Base-by-base conservation (phyloP, 805 yeast species). In the Ogataea ganodermae region DNA sequence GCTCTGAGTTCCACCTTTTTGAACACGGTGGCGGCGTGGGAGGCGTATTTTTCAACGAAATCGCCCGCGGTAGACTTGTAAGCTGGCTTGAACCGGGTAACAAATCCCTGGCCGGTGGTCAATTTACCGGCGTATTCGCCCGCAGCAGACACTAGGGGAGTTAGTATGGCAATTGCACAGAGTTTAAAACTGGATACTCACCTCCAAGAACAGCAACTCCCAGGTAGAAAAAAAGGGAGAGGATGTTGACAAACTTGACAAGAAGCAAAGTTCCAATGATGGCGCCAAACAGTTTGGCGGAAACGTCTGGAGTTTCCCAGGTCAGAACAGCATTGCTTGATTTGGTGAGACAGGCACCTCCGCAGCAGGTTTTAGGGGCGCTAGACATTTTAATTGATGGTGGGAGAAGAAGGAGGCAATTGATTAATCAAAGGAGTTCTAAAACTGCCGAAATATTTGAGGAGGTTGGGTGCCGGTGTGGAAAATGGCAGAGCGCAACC, bases 101-200 rank as follows among this genome's bases (percentile, higher is more conserved):
- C 84, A 53, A 91, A 75, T 16, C 97, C 97, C 62, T 76, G 73
- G 55, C 96, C 96, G 42, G 87, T 76, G 56, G 85, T 69, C 35
- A 81, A 59, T 63, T 85, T 85, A 52, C 96, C 86, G 48, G 76
- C 74, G 62, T 83, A 86, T 73, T 91, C 97, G 46, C 84, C 86
- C 47, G 79, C 74, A 44, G 90, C 94, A 42, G 92, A 77, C 23
- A 78, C 61, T 60, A 54, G 24, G 3, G 12, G 13, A n/a, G 48
- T 48, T 50, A 53, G 52, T 48, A 48, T 9, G 6, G 30, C 14
- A 21, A 37, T 22, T 16, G 10, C 27, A 21, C 35, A n/a, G 6
- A 17, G n/a, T n/a, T n/a, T n/a, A n/a, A n/a, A n/a, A n/a, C n/a
- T n/a, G 18, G 3, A 20, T 17, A 40, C 65, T 50, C 57, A 61